A percentile compares a stretch with the other conserved stretches of the same genome.
Evolutionary conservation across 345 rosid species (phyloP).

Genomic region (Alliaria petiolata): DNA sequence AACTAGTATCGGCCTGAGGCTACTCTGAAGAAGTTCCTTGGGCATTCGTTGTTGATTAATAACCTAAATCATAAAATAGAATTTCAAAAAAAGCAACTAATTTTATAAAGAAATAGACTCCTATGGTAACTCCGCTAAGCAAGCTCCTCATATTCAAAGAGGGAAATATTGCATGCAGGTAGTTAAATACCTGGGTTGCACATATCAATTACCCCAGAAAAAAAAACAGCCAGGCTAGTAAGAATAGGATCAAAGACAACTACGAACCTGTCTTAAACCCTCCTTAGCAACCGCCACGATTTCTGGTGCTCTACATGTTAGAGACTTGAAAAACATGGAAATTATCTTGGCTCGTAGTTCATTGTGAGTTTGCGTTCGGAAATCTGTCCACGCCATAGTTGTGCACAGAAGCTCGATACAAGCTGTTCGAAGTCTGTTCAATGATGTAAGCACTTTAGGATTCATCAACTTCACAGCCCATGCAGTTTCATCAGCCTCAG

Average conservation of each 20-base stretch:
- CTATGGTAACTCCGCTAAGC: conserved; percentile 11
- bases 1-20: conserved; percentile 96
- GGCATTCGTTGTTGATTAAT: conserved; percentile 98
- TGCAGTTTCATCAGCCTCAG: conserved; percentile 92
- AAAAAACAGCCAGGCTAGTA: background rate
- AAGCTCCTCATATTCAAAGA: background rate
- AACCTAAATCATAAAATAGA: conserved; percentile 46
- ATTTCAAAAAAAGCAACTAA: background rate
- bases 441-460: conserved; percentile 73
- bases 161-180: conserved; percentile 8
- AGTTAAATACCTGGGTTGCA: background rate
- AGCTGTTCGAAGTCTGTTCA: conserved; percentile 87
- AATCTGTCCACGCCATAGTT: conserved; percentile 98
- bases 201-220: background rate
- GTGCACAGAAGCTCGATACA: conserved; percentile 98
- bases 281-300: conserved; percentile 98
- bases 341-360: conserved; percentile 92
- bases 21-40: conserved; percentile 96
- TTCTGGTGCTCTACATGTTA: conserved; percentile 93
- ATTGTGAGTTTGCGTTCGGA: conserved; percentile 73
- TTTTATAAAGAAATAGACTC: background rate
- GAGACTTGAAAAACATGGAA: conserved; percentile 96
- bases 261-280: conserved; percentile 89
- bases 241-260: conserved; percentile 10
- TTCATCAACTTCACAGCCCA: conserved; percentile 90